These are phyloP conservation scores for Pseudogymnoascus verrucosus DNA, from an alignment of 2,329 filamentous ascomycete genomes.

Conservation along the genomic window DNA sequence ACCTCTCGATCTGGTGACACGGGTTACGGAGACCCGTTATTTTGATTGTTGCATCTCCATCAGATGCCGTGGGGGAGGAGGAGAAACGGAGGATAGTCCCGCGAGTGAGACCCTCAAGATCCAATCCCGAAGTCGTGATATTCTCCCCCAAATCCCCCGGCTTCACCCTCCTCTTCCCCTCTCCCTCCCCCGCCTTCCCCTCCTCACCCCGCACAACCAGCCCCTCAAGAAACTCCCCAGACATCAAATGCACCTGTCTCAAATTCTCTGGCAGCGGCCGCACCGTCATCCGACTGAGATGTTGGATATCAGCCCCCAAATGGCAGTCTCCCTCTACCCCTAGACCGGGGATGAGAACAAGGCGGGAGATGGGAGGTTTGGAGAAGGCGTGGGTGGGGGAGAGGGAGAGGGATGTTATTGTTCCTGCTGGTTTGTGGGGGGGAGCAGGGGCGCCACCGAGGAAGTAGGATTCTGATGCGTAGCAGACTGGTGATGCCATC, in stretches of 20 bases:
- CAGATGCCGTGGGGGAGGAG: not conserved
- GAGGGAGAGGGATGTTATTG: constrained; percentile 12
- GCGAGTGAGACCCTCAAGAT: constrained; percentile 13
- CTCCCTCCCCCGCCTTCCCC: not conserved
- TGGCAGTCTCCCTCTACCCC: constrained; percentile 15
- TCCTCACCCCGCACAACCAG: not conserved
- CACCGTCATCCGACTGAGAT: not conserved
- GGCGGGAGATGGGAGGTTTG: constrained; percentile 10
- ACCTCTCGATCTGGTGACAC: constrained; percentile 16
- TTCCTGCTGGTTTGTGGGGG: not conserved
- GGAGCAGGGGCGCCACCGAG: not conserved
- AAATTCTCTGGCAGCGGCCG: not conserved
- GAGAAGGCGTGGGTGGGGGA: constrained; percentile 14
- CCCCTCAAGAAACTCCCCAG: not conserved
- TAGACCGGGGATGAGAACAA: constrained; percentile 13
- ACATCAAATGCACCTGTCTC: constrained; percentile 14
- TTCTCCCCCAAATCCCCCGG: constrained; percentile 21
- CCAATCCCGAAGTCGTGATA: constrained; percentile 18
- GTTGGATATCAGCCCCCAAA: not conserved
- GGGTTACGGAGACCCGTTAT: constrained; percentile 19
- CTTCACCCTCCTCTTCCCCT: not conserved
- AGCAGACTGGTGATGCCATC: constrained; percentile 4
- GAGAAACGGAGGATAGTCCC: constrained; percentile 18
- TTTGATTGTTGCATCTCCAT: constrained; percentile 13
- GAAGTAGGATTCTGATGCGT: not conserved